Conservation (phyloP, 345 rosid genomes). For the Turnera subulata region DNA sequence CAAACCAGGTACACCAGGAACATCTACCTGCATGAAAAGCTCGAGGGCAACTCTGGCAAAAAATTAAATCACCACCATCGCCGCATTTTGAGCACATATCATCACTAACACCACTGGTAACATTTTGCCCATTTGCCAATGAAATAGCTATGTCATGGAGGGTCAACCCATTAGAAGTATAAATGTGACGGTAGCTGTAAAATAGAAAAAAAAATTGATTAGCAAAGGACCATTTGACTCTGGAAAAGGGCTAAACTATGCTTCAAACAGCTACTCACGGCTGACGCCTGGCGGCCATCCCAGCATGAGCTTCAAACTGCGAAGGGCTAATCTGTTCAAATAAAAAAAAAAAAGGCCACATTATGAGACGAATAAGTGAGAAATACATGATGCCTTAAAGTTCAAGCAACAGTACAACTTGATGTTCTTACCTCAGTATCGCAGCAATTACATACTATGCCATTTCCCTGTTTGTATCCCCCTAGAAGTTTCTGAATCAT, state of each 20-base stretch:
- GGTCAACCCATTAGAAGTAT: slow-evolving; percentile 68
- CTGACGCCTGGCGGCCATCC: slow-evolving; percentile 98
- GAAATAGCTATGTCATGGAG: slow-evolving; percentile 93
- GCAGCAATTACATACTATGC: slow-evolving; percentile 85
- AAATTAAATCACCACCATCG: slow-evolving; percentile 67
- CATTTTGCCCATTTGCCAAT: slow-evolving; percentile 71
- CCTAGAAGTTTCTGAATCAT: slow-evolving; percentile 49
- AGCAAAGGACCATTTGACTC: slow-evolving; percentile 11
- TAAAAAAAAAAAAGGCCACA: slow-evolving; percentile 3
- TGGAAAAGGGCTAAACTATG: slow-evolving; percentile 10
- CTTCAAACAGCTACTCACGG: slow-evolving; percentile 60
- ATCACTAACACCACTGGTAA: slow-evolving; percentile 67
- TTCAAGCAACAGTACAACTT: not conserved
- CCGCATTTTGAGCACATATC: slow-evolving; percentile 92
- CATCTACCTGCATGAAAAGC: slow-evolving; percentile 78
- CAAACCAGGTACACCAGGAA: not conserved
- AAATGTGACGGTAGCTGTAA: slow-evolving; percentile 87
- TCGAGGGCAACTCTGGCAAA: slow-evolving; percentile 79
- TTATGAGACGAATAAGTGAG: slow-evolving; percentile 1
- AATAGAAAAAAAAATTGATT: slow-evolving; percentile 11
- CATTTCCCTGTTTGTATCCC: slow-evolving; percentile 87
- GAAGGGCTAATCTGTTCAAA: slow-evolving; percentile 88
- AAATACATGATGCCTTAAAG: not conserved
- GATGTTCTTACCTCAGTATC: slow-evolving; percentile 54
- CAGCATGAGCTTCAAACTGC: slow-evolving; percentile 99